Evolutionary conservation across 106 monocot species (phyloP), one percentile per base, ranked within the genome.

Genomic region (Dioscorea alata): DNA sequence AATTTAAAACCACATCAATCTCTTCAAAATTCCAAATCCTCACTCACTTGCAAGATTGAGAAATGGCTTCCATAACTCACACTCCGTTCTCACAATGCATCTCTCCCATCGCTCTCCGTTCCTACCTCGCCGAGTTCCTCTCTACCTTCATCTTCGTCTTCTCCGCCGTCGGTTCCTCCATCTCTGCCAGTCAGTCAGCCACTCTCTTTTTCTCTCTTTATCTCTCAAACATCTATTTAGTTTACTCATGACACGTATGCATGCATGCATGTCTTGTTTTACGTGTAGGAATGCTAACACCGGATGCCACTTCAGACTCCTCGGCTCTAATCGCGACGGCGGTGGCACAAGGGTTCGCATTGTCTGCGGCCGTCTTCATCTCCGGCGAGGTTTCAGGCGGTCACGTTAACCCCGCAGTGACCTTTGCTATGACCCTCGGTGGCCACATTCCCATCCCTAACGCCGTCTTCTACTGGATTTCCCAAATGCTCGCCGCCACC

Each of bases 61-160:
- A 50, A 50, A 94, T 94, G 93, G 80, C 89, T 48, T 81, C 84
- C 62, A 62, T 52, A 17, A 22, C 71, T 12, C 54, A 76, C 2
- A 72, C 54, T 66, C 76, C 71, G 21, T 73, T 94, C 68, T 56
- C 69, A 50, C 75, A 78, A 22, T 87, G 75, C 61, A 53, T 92
- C 80, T 74, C 89, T 4, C 54, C 80, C 12, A 12, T 76, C 2
- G 62, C 89, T 2, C 84, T 92, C 78, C 92, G 96, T 17, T 67
- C 87, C 15, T 99, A 85, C 60, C 64, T 82, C 50, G 92, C 97
- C 65, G 97, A 99, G 73, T 90, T 89, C 89, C 81, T 99, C 82
- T 92, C 97, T 71, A 99, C 89, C 53, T 89, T 97, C 80, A 51
- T 97, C 80, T 81, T 83, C 75, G 90, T 90, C 77, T 85, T 85